Evolutionary conservation across 805 yeast genomes (phyloP), one percentile per base, ranked within the genome.

Genomic region (Lipomyces orientalis): DNA sequence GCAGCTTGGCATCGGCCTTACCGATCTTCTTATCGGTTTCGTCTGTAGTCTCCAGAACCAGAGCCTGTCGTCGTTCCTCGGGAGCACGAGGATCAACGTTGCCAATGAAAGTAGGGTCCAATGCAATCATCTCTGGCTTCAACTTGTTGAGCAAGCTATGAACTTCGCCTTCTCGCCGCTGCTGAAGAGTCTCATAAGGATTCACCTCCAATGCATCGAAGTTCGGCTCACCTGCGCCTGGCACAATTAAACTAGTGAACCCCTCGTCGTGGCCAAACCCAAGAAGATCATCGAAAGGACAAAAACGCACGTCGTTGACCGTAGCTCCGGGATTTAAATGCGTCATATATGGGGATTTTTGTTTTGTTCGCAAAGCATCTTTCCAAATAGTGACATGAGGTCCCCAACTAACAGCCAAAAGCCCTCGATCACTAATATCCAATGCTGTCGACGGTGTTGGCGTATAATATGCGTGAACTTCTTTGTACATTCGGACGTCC

Each of bases 161-260:
- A 49, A 95, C 97, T 82, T 95, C 99, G 58, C 86, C 84, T 80
- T 94, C 94, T 79, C 94, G 97, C 83, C 98, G 89, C 81, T 93
- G 98, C 77, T 91, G 89, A 64, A 90, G 87, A 9, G 97, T 86
- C 79, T 92, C 97, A 80, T 84, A 95, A 70, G 99, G 99, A 78
- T 95, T 95, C 75, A 88, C 79, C 80, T 95, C 99, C 77, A 93
- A 79, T 2, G 98, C 93, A 81, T 95, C 99, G 78, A 86, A 93
- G 80, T 95, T 95, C 69, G 99, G 97, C 81, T 95, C 99, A 82
- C 99, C 99, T 54, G 98, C 83, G 33, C 99, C 99, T 54, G 99
- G 99, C 66, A 95, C 84, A 73, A 95, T 89, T 68, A 95, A 73
- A n/a, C 95, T 88, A n/a, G 89, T 85, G 54, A 93, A 83, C 57